Evolutionary conservation across 2,329 filamentous ascomycete species (phyloP), one percentile per base, ranked within the genome.

Genomic region (Remersonia thermophila): DNA sequence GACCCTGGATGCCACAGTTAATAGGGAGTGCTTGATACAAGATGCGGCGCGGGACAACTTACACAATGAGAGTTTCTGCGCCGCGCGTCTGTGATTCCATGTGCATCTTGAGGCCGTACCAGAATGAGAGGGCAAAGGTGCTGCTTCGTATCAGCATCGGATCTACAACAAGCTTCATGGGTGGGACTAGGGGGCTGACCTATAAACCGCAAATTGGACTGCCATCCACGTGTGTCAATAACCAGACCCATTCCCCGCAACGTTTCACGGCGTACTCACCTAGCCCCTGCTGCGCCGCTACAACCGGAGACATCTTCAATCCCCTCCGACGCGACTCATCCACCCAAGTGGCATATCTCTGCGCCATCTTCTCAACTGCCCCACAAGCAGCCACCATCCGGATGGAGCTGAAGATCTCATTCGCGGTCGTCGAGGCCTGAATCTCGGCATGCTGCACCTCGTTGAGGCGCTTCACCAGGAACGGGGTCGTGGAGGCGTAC

Each of bases 341-440:
- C n/a, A 73, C 64, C 59, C 68, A 74, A 1, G 55, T 54, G 10
- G 63, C 55, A 49, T 74, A 78, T 29, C 67, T 67, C 36, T 60
- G 57, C 0, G 65, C 58, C 42, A 77, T 65, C 15, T 69, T 67
- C 7, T 55, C 53, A 47, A 77, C 70, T 4, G 75, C 74, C 17
- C 74, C 73, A 45, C 73, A 78, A 1, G 75, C 76, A 25, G 68
- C 63, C 20, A 79, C 61, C 62, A 78, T 79, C 7, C 72, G 60
- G 18, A 77, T 66, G 26, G 70, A 68, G 2, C 65, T 59, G 43
- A 79, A 62, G 3, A 71, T 62, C 50, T 80, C 75, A 39, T 70
- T 75, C 2, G 74, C 74, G 7, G 77, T 59, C 2, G 69, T 66
- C 0, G 69, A 65, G 0, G 75, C 69, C 42, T 70, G 70, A 2